phyloP scores from a whole-genome alignment of 345 rosid species.

The Bruguiera sexangula region DNA sequence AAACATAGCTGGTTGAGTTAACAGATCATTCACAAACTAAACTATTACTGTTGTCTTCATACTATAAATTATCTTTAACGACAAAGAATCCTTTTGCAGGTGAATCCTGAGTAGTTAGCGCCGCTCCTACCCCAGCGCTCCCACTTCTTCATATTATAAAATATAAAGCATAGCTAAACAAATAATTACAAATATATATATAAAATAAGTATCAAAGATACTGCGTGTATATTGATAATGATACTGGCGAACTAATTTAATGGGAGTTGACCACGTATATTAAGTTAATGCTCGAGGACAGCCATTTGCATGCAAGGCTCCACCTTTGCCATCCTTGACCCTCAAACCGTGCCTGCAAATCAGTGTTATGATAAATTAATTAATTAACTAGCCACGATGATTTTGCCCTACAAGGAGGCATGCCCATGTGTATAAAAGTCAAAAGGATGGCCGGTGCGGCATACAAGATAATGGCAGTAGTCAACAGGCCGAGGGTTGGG shows the following conservation, averaged over 20 bases:
- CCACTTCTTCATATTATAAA: too few relatives aligned
- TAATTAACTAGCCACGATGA: not conserved
- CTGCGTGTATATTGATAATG: too few relatives aligned
- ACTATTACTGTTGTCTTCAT: too few relatives aligned
- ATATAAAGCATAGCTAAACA: too few relatives aligned
- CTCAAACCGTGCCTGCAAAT: conserved; percentile 36
- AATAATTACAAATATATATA: too few relatives aligned
- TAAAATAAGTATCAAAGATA: too few relatives aligned
- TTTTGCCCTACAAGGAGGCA: conserved; percentile 7
- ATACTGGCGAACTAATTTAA: not conserved
- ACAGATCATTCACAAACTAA: conserved; percentile 17
- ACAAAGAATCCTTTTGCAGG: too few relatives aligned
- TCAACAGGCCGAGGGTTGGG: conserved; percentile 20
- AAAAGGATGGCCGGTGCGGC: not conserved
- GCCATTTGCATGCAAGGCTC: conserved; percentile 3
- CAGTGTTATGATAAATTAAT: conserved; percentile 6
- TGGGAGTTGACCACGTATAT: conserved; percentile 7
- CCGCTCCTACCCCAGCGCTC: too few relatives aligned
- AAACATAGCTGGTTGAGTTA: not conserved
- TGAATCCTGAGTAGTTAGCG: too few relatives aligned
- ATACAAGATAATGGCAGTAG: conserved; percentile 7
- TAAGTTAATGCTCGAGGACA: conserved; percentile 2
- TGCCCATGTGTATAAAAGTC: conserved; percentile 9
- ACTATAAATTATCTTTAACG: too few relatives aligned
- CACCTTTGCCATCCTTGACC: conserved; percentile 18